A percentile compares a stretch with the other conserved stretches of the same genome.
phyloP scores from a whole-genome alignment of 83 land plant species.

The Diphasiastrum complanatum region DNA sequence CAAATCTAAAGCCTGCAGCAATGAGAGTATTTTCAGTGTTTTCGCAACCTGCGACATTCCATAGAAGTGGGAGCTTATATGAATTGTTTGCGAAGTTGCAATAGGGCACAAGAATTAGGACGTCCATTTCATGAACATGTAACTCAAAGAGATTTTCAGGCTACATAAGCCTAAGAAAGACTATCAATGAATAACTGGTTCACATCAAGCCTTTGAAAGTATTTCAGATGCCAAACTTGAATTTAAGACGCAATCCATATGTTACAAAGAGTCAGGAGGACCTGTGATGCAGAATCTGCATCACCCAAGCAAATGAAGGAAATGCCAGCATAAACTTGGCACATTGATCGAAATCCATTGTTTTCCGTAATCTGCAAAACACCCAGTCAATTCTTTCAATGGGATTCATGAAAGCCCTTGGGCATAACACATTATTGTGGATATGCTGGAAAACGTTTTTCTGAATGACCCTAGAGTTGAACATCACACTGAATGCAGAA shows the following conservation, averaged over 20 bases:
- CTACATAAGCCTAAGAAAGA: too few relatives aligned
- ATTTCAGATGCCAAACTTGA: neutral
- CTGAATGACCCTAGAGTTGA: neutral
- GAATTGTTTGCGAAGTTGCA: neutral
- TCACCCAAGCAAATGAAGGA: constrained; percentile 93
- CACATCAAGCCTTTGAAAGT: too few relatives aligned
- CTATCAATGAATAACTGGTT: too few relatives aligned
- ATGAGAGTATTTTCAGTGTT: neutral
- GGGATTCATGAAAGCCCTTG: too few relatives aligned
- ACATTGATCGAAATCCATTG: constrained; percentile 76
- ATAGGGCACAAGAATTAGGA: too few relatives aligned
- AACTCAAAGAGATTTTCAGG: too few relatives aligned
- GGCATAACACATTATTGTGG: neutral
- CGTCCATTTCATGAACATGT: too few relatives aligned
- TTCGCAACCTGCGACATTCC: neutral
- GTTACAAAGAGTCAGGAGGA: neutral
- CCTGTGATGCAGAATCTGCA: constrained; percentile 5
- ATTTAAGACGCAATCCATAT: neutral
- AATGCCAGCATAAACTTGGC: constrained; percentile 91
- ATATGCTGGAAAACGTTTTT: neutral
- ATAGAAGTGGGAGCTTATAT: neutral
- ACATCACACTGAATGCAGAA: neutral
- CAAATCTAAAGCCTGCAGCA: constrained; percentile 44
- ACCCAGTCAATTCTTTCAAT: neutral
- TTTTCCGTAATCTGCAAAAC: constrained; percentile 60